These are phyloP conservation scores for Chytridiales sp. DNA, from an alignment of 371 early-diverging fungal species.

Conservation along the genomic window DNA sequence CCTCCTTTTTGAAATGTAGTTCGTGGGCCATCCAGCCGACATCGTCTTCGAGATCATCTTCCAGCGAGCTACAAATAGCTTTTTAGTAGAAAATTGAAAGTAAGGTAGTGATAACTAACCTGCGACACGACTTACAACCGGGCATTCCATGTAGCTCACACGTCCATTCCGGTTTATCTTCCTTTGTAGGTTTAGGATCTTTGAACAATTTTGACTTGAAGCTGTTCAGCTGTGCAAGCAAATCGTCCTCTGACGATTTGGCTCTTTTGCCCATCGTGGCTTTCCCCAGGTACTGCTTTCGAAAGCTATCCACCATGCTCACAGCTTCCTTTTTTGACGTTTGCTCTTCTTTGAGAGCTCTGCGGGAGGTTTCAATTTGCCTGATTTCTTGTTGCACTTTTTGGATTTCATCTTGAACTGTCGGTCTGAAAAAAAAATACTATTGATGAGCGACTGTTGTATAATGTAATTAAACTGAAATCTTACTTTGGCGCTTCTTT, in stretches of 20 bases:
- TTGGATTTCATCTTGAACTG: constrained; percentile 19
- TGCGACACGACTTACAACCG: constrained; percentile 27
- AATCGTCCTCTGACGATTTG: constrained; percentile 17
- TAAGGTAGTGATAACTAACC: constrained; percentile 11
- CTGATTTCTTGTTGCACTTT: constrained; percentile 25
- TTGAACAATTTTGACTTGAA: constrained; percentile 23
- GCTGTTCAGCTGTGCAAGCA: constrained; percentile 7
- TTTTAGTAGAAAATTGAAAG: background rate
- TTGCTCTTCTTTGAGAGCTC: background rate
- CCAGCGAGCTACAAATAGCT: background rate
- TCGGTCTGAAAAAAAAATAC: constrained; percentile 1
- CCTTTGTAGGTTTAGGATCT: constrained; percentile 1
- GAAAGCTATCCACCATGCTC: constrained; percentile 20
- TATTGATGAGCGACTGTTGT: background rate
- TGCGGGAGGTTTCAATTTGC: constrained; percentile 14
- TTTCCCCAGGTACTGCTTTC: constrained; percentile 24
- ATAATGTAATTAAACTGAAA: background rate
- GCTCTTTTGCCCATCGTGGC: constrained; percentile 23
- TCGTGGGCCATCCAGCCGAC: constrained; percentile 46
- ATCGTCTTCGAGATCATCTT: constrained; percentile 2
- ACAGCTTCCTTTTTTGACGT: constrained; percentile 11
- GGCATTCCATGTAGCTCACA: constrained; percentile 31
- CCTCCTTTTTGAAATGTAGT: constrained; percentile 42
- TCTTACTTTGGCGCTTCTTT: constrained; percentile 1
- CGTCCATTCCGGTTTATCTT: constrained; percentile 11